These are phyloP conservation scores for Malus asiatica DNA, from an alignment of 306 rosid genomes.

Conservation along the genomic window DNA sequence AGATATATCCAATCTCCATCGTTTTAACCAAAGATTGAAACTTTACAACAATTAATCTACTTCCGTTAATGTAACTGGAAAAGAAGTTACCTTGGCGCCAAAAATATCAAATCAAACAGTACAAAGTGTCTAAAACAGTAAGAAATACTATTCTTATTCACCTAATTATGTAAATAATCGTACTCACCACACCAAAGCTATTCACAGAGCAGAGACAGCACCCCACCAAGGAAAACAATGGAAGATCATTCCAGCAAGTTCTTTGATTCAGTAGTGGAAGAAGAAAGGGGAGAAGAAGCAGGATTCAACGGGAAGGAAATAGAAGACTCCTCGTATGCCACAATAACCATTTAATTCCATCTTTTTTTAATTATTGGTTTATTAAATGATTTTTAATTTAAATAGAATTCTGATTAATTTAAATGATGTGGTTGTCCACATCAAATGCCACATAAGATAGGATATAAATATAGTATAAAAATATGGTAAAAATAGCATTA, in stretches of 20 bases:
- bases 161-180: neutral
- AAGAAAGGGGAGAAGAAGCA: no score
- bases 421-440: no score
- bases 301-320: no score
- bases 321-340: no score
- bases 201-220: neutral
- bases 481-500: no score
- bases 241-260: neutral
- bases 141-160: neutral
- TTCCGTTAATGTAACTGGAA: neutral
- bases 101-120: neutral
- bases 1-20: neutral
- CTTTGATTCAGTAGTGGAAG: neutral
- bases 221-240: neutral
- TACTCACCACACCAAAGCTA: neutral
- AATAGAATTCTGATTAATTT: no score
- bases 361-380: no score
- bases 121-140: neutral
- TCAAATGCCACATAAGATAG: rapidly evolving
- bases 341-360: no score
- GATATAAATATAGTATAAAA: no score
- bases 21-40: neutral
- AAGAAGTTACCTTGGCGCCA: neutral
- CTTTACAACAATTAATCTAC: neutral
- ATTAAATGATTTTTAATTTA: no score